Base-by-base conservation (phyloP, 495 filamentous ascomycete species). In the Sporormia fimetaria region DNA sequence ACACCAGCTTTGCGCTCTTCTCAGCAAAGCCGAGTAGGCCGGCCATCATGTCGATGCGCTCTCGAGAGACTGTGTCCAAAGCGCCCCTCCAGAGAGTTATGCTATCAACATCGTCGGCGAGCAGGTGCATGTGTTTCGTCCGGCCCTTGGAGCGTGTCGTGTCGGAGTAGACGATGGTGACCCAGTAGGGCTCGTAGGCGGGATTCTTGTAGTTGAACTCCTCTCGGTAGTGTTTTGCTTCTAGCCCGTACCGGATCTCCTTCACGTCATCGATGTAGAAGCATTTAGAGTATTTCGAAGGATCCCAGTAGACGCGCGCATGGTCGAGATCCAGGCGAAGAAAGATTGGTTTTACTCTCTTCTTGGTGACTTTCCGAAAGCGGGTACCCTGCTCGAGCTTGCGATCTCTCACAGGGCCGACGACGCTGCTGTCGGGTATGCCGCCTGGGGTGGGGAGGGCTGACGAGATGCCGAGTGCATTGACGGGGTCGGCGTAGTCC, bases 201-300 rank as follows among this genome's bases (percentile, higher is more conserved):
- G n/a, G n/a, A 37, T 75, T 68, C 3, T 75, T 49, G 21, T 90
- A 58, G 25, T 75, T 70, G 51, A 81, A 80, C 54, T 94, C 87
- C 57, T 93, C 80, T 8, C 83, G 79, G 51, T 94, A 93, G 49
- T 92, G 87, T 31, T 77, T 71, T 23, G 87, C 86, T 56, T 94
- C 84, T n/a, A 74, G 68, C 24, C 84, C 88, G 24, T 77, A 73
- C 37, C 86, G 77, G 29, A 98, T 83, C 46, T 93, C 84, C 50
- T 80, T 80, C 52, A 98, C 87, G 55, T 98, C 85, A 48, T 98
- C 90, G 41, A 98, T 78, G 56, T 92, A 92, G 49, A 98, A 81
- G 12, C 71, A 74, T 47, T 93, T 95, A 1, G 76, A 70, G 0
- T 80, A 73, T 35, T 82, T 82, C 3, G 71, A 76, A 11, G 74